These are phyloP conservation scores for Rhamnella rubrinervis DNA, from an alignment of 331 rosid species.

Conservation along the genomic window DNA sequence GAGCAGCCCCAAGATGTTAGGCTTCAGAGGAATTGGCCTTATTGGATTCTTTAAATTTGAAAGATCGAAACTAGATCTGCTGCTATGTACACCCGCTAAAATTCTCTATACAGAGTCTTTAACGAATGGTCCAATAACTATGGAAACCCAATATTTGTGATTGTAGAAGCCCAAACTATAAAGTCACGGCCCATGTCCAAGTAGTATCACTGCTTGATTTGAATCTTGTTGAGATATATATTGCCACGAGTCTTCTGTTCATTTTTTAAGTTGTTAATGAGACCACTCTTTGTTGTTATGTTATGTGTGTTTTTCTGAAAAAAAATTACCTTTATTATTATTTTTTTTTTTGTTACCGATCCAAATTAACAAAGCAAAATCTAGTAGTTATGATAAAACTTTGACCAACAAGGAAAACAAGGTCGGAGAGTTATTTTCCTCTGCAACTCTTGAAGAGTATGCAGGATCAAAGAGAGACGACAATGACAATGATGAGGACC, in stretches of 20 bases:
- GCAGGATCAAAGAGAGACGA: constrained; percentile 41
- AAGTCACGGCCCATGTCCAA: too few relatives aligned
- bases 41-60: too few relatives aligned
- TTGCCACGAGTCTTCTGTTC: neutral
- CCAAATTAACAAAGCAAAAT: constrained; percentile 70
- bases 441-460: constrained; percentile 59
- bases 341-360: constrained; percentile 14
- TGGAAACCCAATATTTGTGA: too few relatives aligned
- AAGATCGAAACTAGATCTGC: too few relatives aligned
- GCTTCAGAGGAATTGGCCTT: too few relatives aligned
- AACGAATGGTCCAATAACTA: too few relatives aligned
- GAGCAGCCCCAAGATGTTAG: too few relatives aligned
- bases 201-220: too few relatives aligned
- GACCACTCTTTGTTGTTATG: neutral
- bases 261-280: too few relatives aligned
- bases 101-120: neutral
- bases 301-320: neutral
- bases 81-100: too few relatives aligned
- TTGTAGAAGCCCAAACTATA: too few relatives aligned
- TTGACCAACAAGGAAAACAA: constrained; percentile 44
- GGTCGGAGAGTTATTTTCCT: constrained; percentile 39
- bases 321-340: neutral
- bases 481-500: constrained; percentile 14
- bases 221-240: neutral
- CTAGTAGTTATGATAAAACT: constrained; percentile 36